Evolutionary conservation across 805 yeast genomes (phyloP).

Genomic region (Zygosaccharomyces bailii): DNA sequence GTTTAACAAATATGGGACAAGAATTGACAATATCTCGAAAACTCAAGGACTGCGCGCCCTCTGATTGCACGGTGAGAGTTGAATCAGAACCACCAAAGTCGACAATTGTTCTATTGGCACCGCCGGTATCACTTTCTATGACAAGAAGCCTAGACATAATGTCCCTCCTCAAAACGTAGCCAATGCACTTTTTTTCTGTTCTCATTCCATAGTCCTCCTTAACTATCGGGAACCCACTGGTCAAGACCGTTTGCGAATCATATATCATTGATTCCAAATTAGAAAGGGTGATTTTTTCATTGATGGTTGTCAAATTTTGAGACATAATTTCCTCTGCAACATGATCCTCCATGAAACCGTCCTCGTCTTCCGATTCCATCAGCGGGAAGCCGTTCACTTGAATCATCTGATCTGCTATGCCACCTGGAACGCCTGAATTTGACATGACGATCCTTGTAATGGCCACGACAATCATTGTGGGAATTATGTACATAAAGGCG

Average conservation of each 20-base stretch:
- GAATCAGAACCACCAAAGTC: slow-evolving; percentile 10
- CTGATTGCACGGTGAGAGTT: background rate
- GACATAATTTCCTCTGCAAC: slow-evolving; percentile 63
- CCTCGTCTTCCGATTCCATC: slow-evolving; percentile 60
- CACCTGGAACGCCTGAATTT: slow-evolving; percentile 65
- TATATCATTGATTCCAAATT: slow-evolving; percentile 28
- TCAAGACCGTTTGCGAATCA: slow-evolving; percentile 32
- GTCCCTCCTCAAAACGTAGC: slow-evolving; percentile 29
- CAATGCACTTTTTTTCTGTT: slow-evolving; percentile 41
- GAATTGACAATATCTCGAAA: slow-evolving; percentile 37
- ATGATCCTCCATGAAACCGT: slow-evolving; percentile 46
- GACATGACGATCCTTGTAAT: slow-evolving; percentile 79
- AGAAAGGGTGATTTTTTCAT: slow-evolving; percentile 27
- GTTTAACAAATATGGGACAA: slow-evolving; percentile 60
- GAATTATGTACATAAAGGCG: slow-evolving; percentile 84
- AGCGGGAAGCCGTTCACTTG: slow-evolving; percentile 82
- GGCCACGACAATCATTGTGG: slow-evolving; percentile 94
- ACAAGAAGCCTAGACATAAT: slow-evolving; percentile 23
- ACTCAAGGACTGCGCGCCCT: slow-evolving; percentile 21
- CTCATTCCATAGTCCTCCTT: slow-evolving; percentile 37
- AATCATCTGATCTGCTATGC: slow-evolving; percentile 96
- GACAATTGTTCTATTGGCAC: slow-evolving; percentile 17
- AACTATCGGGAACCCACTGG: slow-evolving; percentile 55
- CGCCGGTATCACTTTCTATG: slow-evolving; percentile 16
- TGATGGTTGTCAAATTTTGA: slow-evolving; percentile 27